Evolutionary conservation across 441 rosid genomes (phyloP), one percentile per base, ranked within the genome.

Genomic region (Euphorbia celastroides): DNA sequence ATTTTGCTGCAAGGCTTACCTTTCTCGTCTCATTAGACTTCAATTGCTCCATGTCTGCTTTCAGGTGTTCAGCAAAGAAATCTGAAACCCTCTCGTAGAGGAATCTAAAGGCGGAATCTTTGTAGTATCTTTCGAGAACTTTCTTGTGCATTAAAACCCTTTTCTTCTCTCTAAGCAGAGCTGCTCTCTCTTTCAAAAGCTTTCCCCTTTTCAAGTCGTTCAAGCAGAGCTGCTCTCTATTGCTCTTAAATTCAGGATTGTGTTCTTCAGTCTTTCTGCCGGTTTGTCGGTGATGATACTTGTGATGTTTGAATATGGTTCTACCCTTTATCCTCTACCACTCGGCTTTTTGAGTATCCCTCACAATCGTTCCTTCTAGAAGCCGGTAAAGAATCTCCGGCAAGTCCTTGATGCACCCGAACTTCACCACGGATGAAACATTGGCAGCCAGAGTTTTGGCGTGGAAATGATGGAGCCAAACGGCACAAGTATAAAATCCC

Each of bases 1-100:
- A 76, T 55, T 76, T 76, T 5, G 74, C 79, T 0, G 76, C 79
- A 19, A 75, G 66, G 23, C 73, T 68, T 48, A 76, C 41, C 22
- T 65, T 60, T 4, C 0, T 55, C 2, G 11, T 22, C 1, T 65
- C 17, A 0, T 67, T 60, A 11, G 79, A 60, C 9, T 60, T 65
- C 25, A 76, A 3, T 19, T 26, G 23, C 31, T 65, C 67, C 51
- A 68, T 13, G 22, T 76, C 73, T 1, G 50, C 14, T 34, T 68
- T 72, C 20, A 72, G 46, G 30, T 44, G 7, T 0, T 68, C 74
- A 0, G 76, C 79, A 8, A 76, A 76, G 34, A 72, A 72, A 48
- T 72, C 76, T 0, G 76, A 60, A 3, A 69, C 27, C 5, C 61
- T 34, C 6, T 72, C 79, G 27, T 64, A 66, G 2, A 76, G 25